Evolutionary conservation across 148 eudicot genomes (phyloP), one percentile per base, ranked within the genome.

Genomic region (Rhododendron griersonianum): DNA sequence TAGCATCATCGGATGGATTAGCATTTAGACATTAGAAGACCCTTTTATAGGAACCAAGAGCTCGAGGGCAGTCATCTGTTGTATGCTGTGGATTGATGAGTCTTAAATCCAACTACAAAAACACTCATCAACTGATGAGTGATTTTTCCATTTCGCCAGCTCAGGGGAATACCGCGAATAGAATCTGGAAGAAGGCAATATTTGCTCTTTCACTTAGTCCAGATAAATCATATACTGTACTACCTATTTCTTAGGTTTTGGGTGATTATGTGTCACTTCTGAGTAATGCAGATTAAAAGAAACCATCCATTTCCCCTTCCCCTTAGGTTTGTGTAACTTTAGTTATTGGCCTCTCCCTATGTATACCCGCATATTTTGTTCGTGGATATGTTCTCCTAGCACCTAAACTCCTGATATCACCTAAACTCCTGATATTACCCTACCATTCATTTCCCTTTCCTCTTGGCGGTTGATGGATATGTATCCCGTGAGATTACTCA

Each of bases 81-180:
- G 86, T 87, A 50, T 87, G 61, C 59, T 83, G 35, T 75, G 19
- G 18, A 61, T 21, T 61, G 50, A 33, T 45, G 78, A 77, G 53
- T 77, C 77, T 25, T 83, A 7, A 71, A 10, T 55, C 61, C 63
- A 48, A 41, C 53, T 44, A 16, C 51, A 37, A 48, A 45, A 4
- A n/a, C 51, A 63, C 86, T 87, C 88, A 86, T 86, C 85, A 63
- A 44, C 86, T 78, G 88, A 83, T 87, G 88, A 86, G 88, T 51
- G 21, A 65, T n/a, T n/a, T 65, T 71, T 30, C 41, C 76, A 30
- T 71, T 71, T 71, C 41, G 14, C 76, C 37, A 3, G 76, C 41
- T 14, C 7, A 63, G 75, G 75, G 13, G 71, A 61, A 1, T 63
- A 9, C 11, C 3, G 1, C 2, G 71, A 8, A n/a, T 65, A 65